Base-by-base conservation (phyloP, 495 filamentous ascomycete species). In the Xylaria intraflava region DNA sequence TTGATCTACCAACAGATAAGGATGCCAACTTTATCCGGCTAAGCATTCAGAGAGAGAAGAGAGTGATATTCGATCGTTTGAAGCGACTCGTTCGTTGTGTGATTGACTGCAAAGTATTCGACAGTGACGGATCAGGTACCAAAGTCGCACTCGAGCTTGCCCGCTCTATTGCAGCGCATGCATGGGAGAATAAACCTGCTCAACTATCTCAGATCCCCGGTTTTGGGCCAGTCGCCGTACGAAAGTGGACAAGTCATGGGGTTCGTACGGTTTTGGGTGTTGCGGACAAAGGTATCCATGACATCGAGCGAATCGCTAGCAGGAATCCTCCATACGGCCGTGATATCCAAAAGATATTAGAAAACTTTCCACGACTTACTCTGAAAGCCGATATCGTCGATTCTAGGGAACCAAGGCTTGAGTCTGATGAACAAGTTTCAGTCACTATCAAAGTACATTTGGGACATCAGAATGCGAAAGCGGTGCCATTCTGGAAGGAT, bases 181-280 rank as follows among this genome's bases (percentile, higher is more conserved):
- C 83, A 3, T 97, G 94, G 94, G 94, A 97, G 55, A 81, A 86
- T 30, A 89, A 85, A 0, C 83, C 89, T 1, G 76, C 85, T 16
- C 88, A 96, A 50, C 80, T 98, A 65, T 90, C 87, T 50, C 93
- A 98, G 62, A 78, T 98, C 8, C 84, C 87, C 3, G 80, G 84
- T n/a, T 78, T 95, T 43, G 94, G 92, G 0, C 74, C 84, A 12
- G 89, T 84, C 2, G 78, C 82, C 6, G 83, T 93, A 35, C 78
- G 87, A 27, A 96, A 90, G 65, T 77, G 96, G 35, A 83, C 83
- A 7, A 76, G 75, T 50, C 81, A 82, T 33, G 84, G 84, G 6
- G 80, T 97, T 36, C 78, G 74, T 19, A 87, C 75, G 24, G 78
- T 98, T 10, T 78, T 88, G 53, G 77, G 75, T n/a, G 71, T 98